Evolutionary conservation across 2,329 filamentous ascomycete genomes (phyloP).

Genomic region (Coleophoma cylindrospora): DNA sequence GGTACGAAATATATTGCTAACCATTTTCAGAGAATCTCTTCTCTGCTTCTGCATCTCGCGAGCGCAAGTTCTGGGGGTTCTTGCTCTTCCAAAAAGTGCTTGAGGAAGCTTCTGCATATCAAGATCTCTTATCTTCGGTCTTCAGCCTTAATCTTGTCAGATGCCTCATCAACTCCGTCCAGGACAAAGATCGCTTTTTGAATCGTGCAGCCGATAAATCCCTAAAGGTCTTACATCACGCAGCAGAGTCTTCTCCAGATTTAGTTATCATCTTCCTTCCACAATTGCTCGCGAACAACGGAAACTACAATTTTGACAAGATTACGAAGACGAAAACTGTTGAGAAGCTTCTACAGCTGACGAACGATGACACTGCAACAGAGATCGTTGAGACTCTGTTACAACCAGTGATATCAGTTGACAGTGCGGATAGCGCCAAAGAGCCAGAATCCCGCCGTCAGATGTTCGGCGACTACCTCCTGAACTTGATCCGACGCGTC

Average conservation of each 20-base stretch:
- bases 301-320: slow-evolving; percentile 77
- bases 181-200: slow-evolving; percentile 71
- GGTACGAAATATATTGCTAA: neutral
- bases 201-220: slow-evolving; percentile 75
- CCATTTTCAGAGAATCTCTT: slow-evolving; percentile 68
- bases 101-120: slow-evolving; percentile 41
- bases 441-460: slow-evolving; percentile 24
- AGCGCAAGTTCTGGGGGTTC: slow-evolving; percentile 90
- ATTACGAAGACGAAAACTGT: slow-evolving; percentile 82
- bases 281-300: slow-evolving; percentile 64
- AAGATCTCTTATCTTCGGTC: slow-evolving; percentile 48
- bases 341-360: slow-evolving; percentile 45
- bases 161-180: slow-evolving; percentile 78
- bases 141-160: slow-evolving; percentile 82
- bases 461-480: slow-evolving; percentile 25
- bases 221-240: slow-evolving; percentile 63
- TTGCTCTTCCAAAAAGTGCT: slow-evolving; percentile 78
- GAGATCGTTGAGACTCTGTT: slow-evolving; percentile 42
- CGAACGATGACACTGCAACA: slow-evolving; percentile 14
- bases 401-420: slow-evolving; percentile 33
- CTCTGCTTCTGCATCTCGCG: slow-evolving; percentile 72
- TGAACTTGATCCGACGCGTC: slow-evolving; percentile 22
- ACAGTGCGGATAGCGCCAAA: slow-evolving; percentile 17
- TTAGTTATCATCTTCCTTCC: slow-evolving; percentile 57
- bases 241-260: slow-evolving; percentile 55